Conservation (phyloP, 2,329 filamentous ascomycete species). For the Penicillium paneum region DNA sequence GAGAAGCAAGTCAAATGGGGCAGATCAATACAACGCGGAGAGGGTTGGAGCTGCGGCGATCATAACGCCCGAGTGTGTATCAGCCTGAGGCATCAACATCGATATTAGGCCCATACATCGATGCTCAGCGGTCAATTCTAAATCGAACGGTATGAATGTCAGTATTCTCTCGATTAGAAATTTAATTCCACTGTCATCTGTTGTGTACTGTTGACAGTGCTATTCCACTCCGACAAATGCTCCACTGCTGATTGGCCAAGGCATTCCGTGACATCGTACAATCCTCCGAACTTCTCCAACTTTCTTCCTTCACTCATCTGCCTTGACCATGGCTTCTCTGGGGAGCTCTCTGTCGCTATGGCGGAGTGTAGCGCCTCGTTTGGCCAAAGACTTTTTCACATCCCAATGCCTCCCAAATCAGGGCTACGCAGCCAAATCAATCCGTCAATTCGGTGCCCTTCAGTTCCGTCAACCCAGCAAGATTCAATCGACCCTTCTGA, state of each 20-base stretch:
- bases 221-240: conserved; percentile 16
- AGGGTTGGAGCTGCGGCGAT: conserved; percentile 15
- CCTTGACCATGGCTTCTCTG: conserved; percentile 33
- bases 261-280: conserved; percentile 15
- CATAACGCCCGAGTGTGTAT: conserved; percentile 6
- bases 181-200: not conserved
- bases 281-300: conserved; percentile 14
- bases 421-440: conserved; percentile 28
- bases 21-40: conserved; percentile 10
- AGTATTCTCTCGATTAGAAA: not conserved
- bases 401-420: conserved; percentile 41
- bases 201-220: not conserved
- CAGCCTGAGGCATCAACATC: conserved; percentile 23
- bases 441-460: conserved; percentile 30
- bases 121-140: not conserved
- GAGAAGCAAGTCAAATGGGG: conserved; percentile 4
- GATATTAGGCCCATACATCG: not conserved
- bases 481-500: conserved; percentile 25
- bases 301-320: conserved; percentile 12
- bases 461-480: conserved; percentile 28
- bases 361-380: conserved; percentile 34
- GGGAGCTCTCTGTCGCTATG: conserved; percentile 32
- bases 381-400: conserved; percentile 41
- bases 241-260: conserved; percentile 20
- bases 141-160: not conserved